Conservation (phyloP, 2,329 filamentous ascomycete species). For the Colletotrichum godetiae region DNA sequence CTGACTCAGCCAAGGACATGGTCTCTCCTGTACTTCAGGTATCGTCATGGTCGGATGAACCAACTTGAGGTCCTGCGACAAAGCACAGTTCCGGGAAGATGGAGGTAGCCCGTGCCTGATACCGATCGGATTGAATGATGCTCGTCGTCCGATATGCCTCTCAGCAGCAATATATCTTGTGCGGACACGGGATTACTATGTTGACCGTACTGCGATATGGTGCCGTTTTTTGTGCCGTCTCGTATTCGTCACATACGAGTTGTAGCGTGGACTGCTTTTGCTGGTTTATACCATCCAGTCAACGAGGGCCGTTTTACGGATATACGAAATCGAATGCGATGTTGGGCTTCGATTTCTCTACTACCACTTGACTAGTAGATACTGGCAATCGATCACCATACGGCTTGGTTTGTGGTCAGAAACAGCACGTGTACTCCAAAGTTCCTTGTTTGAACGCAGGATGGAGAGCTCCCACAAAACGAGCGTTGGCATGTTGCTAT, state of each 20-base stretch:
- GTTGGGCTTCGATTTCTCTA: not conserved
- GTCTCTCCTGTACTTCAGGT: not conserved
- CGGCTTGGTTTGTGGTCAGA: too few relatives aligned
- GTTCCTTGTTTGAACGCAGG: not conserved
- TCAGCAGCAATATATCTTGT: not conserved
- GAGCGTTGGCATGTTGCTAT: slow-evolving; percentile 12
- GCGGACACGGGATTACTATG: not conserved
- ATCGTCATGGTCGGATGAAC: not conserved
- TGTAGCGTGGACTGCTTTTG: not conserved
- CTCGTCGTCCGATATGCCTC: not conserved
- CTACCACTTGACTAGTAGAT: not conserved
- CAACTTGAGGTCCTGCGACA: not conserved
- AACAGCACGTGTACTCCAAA: not conserved
- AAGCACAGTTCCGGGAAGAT: not conserved
- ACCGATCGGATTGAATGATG: not conserved
- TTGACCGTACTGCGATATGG: not conserved
- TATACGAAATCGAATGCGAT: not conserved
- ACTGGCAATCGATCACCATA: too few relatives aligned
- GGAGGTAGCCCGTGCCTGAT: not conserved
- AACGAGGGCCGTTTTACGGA: not conserved
- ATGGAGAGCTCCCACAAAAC: not conserved
- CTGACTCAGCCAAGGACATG: not conserved
- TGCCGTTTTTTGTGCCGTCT: not conserved
- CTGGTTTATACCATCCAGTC: not conserved
- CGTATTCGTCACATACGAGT: not conserved